These are phyloP conservation scores for Beauveria asiatica DNA, from an alignment of 2,329 filamentous ascomycete genomes.

Conservation along the genomic window DNA sequence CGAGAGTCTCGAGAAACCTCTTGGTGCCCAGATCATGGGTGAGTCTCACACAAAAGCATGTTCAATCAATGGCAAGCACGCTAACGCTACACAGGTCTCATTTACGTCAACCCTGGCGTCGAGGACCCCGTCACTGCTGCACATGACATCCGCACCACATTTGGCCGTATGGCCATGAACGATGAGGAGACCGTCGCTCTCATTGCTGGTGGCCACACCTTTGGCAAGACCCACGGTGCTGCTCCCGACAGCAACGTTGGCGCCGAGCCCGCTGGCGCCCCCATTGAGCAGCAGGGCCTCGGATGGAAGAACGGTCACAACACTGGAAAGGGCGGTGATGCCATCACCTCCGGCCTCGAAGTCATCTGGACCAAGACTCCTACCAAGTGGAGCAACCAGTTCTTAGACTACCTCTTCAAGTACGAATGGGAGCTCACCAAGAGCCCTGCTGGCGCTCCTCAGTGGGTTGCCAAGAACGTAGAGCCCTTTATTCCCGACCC, in stretches of 20 bases:
- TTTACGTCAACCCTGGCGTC: conserved; percentile 71
- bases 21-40: conserved; percentile 39
- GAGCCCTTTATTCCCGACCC: conserved; percentile 63
- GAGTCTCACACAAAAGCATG: neutral
- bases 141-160: conserved; percentile 65
- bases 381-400: conserved; percentile 67
- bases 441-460: conserved; percentile 66
- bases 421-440: conserved; percentile 71
- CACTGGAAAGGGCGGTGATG: conserved; percentile 59
- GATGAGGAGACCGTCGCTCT: conserved; percentile 74
- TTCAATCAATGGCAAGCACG: conserved; percentile 12
- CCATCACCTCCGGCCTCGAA: conserved; percentile 70
- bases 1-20: conserved; percentile 48
- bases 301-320: conserved; percentile 61
- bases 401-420: conserved; percentile 68
- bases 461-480: conserved; percentile 67
- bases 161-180: conserved; percentile 74
- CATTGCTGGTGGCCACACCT: conserved; percentile 69
- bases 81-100: conserved; percentile 56
- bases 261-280: conserved; percentile 56
- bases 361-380: conserved; percentile 73
- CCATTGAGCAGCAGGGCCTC: conserved; percentile 58
- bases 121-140: conserved; percentile 63
- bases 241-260: conserved; percentile 55
- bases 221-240: conserved; percentile 76